phyloP scores from a whole-genome alignment of 106 monocot species.

The Gastrodia elata region DNA sequence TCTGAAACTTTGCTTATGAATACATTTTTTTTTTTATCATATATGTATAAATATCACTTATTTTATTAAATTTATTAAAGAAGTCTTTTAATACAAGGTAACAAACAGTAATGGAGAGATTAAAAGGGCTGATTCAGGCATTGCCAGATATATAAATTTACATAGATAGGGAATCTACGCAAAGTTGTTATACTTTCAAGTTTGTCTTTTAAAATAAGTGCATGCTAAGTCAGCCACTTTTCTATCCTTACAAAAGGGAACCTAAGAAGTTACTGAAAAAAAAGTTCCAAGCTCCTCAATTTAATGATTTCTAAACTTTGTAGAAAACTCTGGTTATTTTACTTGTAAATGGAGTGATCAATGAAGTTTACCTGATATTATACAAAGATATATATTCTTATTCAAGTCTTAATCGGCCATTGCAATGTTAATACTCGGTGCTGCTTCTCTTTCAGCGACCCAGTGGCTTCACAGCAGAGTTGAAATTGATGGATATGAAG shows the following conservation, averaged over 20 bases:
- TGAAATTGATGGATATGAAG: conserved; percentile 84
- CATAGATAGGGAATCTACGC: too few relatives aligned
- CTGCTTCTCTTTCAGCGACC: conserved; percentile 27
- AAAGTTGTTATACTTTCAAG: too few relatives aligned
- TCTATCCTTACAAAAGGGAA: not conserved
- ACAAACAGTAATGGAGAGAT: too few relatives aligned
- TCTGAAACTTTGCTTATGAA: too few relatives aligned
- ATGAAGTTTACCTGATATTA: not conserved
- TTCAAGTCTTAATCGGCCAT: not conserved
- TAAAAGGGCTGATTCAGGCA: too few relatives aligned
- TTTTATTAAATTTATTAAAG: too few relatives aligned
- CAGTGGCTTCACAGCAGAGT: conserved; percentile 89
- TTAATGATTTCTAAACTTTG: not conserved
- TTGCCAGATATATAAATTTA: too few relatives aligned
- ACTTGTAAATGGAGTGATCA: not conserved
- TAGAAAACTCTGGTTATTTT: not conserved
- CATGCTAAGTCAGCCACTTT: too few relatives aligned
- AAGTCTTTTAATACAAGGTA: too few relatives aligned
- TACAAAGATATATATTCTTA: not conserved
- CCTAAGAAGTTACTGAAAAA: not conserved
- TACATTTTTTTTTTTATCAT: too few relatives aligned
- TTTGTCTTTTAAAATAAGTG: too few relatives aligned
- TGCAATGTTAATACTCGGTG: not conserved
- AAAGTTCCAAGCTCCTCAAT: not conserved
- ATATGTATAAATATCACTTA: too few relatives aligned